A percentile compares a stretch with the other conserved stretches of the same genome.
Conservation (phyloP, 2,329 filamentous ascomycete species). For the Stagonosporopsis cucurbitacearum region DNA sequence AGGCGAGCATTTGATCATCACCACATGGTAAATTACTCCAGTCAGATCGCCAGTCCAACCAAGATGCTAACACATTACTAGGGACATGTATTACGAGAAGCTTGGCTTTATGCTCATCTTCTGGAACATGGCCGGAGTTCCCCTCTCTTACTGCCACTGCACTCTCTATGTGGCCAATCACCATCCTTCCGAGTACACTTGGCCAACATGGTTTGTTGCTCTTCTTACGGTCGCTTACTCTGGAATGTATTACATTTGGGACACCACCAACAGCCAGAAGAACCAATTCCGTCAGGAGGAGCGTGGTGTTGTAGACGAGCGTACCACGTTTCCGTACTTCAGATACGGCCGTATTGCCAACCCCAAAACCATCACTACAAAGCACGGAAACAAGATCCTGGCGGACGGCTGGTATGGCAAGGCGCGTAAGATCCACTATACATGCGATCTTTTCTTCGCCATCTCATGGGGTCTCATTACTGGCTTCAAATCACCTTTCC, state of each 20-base stretch:
- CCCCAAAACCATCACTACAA: constrained; percentile 76
- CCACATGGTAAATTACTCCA: constrained; percentile 68
- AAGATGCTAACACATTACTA: constrained; percentile 34
- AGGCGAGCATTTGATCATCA: constrained; percentile 87
- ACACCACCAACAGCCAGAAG: constrained; percentile 91
- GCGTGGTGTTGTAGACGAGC: constrained; percentile 70
- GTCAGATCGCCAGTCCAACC: background rate
- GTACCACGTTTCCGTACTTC: constrained; percentile 87
- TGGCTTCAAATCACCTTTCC: constrained; percentile 80
- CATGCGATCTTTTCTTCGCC: constrained; percentile 80
- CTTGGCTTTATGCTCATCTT: constrained; percentile 98
- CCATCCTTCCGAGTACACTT: constrained; percentile 75
- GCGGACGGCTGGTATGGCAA: constrained; percentile 80
- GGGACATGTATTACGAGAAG: constrained; percentile 97
- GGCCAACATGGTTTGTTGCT: constrained; percentile 72
- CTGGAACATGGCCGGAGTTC: constrained; percentile 94
- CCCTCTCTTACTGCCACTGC: constrained; percentile 91
- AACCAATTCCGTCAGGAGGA: constrained; percentile 87
- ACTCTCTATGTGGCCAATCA: constrained; percentile 89
- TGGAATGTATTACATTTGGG: constrained; percentile 89
- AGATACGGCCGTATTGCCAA: constrained; percentile 85
- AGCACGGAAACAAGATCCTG: constrained; percentile 76
- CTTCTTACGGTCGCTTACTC: constrained; percentile 75
- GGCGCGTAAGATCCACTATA: constrained; percentile 82
- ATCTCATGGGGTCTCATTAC: constrained; percentile 81